Conservation (phyloP, 2,329 filamentous ascomycete species). For the Ilyonectria destructans region DNA sequence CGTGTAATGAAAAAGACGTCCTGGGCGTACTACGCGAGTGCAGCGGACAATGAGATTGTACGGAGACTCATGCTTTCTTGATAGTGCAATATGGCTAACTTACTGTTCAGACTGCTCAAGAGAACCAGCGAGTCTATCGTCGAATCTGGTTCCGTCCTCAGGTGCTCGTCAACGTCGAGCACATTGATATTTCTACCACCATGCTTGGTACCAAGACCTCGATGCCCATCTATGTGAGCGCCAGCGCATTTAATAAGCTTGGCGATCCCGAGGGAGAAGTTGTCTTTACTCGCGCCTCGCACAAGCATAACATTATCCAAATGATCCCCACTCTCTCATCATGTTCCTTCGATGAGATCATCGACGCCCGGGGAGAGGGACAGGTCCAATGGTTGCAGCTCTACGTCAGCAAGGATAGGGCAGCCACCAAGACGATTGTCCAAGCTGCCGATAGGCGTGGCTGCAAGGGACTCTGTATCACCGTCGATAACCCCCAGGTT, state of each 20-base stretch:
- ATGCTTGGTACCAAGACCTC: slow-evolving; percentile 93
- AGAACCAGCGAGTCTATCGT: slow-evolving; percentile 96
- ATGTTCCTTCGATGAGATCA: slow-evolving; percentile 97
- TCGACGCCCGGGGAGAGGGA: slow-evolving; percentile 83
- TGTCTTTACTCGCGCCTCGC: slow-evolving; percentile 86
- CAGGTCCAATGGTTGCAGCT: slow-evolving; percentile 98
- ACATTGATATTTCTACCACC: slow-evolving; percentile 88
- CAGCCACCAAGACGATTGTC: slow-evolving; percentile 91
- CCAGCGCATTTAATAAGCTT: slow-evolving; percentile 95
- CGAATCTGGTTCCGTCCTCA: slow-evolving; percentile 97
- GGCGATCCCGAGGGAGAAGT: slow-evolving; percentile 96
- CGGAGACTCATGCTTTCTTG: slow-evolving; percentile 15
- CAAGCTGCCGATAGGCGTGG: slow-evolving; percentile 92
- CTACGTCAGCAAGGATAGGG: slow-evolving; percentile 96
- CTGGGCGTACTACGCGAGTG: slow-evolving; percentile 98
- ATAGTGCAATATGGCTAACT: not conserved
- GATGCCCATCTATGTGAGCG: slow-evolving; percentile 96
- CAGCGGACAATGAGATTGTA: slow-evolving; percentile 72
- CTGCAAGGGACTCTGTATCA: slow-evolving; percentile 97
- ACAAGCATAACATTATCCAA: slow-evolving; percentile 91
- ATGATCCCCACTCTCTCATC: slow-evolving; percentile 99
- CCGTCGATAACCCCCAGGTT: slow-evolving; percentile 96
- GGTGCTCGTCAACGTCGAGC: slow-evolving; percentile 90
- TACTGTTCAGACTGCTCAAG: slow-evolving; percentile 83
- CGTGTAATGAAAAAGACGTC: slow-evolving; percentile 95